Percentiles rank a stretch among this genome's conserved stretches.
Conservation (phyloP, 495 filamentous ascomycete genomes). For the Podospora didyma region DNA sequence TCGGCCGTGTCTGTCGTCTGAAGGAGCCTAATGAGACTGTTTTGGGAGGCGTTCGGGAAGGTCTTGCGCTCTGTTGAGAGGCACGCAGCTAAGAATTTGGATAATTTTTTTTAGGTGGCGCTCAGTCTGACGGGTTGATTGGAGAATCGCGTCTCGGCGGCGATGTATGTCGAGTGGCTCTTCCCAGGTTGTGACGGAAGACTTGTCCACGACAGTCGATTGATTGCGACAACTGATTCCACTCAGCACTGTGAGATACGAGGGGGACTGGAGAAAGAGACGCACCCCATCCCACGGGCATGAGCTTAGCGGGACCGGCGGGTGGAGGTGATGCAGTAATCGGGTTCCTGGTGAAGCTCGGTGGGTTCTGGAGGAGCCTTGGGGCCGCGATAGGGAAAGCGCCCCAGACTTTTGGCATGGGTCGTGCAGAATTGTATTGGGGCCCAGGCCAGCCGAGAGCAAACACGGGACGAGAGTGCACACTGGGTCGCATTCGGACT, state of each 20-base stretch:
- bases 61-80: not conserved
- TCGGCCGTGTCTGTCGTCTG: too few relatives aligned
- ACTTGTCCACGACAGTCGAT: not conserved
- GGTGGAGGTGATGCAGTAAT: constrained; percentile 10
- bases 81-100: not conserved
- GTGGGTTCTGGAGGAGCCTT: constrained; percentile 4
- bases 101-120: not conserved
- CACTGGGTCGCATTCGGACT: too few relatives aligned
- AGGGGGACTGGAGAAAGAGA: not conserved
- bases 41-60: not conserved
- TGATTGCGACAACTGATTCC: not conserved
- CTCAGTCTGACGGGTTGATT: not conserved
- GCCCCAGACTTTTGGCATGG: not conserved
- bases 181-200: not conserved
- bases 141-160: too few relatives aligned
- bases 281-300: not conserved
- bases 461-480: too few relatives aligned
- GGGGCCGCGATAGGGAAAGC: constrained; percentile 4
- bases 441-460: too few relatives aligned
- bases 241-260: too few relatives aligned
- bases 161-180: too few relatives aligned
- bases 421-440: too few relatives aligned
- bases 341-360: not conserved
- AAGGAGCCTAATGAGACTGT: not conserved
- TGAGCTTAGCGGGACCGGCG: not conserved